phyloP scores from a whole-genome alignment of 805 yeast species.

The Ogataea pilisensis region DNA sequence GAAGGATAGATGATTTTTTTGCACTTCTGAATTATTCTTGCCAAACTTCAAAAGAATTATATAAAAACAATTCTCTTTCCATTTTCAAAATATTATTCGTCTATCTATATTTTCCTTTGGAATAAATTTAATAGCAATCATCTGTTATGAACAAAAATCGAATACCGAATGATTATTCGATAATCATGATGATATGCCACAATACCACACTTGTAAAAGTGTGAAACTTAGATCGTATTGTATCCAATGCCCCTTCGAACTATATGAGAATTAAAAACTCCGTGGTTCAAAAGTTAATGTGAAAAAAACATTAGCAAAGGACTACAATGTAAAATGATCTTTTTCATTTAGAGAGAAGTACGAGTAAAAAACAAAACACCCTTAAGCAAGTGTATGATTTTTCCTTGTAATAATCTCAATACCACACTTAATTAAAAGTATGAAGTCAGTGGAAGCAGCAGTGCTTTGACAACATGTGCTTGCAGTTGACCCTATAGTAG shows the following conservation, averaged over 20 bases:
- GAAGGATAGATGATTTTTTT: constrained; percentile 3
- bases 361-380: constrained; percentile 20
- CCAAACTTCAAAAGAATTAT: constrained; percentile 1
- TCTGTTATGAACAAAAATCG: too few species aligned
- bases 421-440: constrained; percentile 19
- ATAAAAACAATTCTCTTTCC: constrained; percentile 5
- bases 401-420: constrained; percentile 32
- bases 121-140: constrained; percentile 28
- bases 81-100: constrained; percentile 1
- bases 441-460: constrained; percentile 12
- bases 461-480: too few species aligned
- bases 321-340: constrained; percentile 24
- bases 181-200: constrained; percentile 16
- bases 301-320: too few species aligned
- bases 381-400: neutral
- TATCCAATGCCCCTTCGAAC: constrained; percentile 16
- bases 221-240: constrained; percentile 20
- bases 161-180: too few species aligned
- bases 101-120: constrained; percentile 31
- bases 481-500: too few species aligned
- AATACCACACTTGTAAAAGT: constrained; percentile 24
- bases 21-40: neutral
- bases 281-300: neutral
- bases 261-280: neutral
- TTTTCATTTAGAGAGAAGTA: constrained; percentile 30